Conservation (phyloP, 306 rosid genomes). For the Betula pendula region DNA sequence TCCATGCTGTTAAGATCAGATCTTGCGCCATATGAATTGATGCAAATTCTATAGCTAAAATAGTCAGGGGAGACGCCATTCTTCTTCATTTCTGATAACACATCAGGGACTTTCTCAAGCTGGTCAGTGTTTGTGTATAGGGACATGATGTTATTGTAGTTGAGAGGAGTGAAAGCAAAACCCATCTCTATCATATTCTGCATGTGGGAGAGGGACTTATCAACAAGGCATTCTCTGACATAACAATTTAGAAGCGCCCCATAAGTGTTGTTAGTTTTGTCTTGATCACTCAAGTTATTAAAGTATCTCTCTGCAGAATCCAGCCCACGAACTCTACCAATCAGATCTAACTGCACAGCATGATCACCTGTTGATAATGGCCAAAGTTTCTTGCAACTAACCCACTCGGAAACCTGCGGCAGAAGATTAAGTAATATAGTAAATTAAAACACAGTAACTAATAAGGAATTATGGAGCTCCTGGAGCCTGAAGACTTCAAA, state of each 20-base stretch:
- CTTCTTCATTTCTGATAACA: conserved; percentile 54
- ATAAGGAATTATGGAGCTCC: not conserved
- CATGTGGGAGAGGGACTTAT: conserved; percentile 62
- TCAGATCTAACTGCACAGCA: conserved; percentile 63
- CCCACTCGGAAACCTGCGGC: conserved; percentile 73
- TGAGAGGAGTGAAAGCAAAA: conserved; percentile 40
- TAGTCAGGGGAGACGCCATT: conserved; percentile 54
- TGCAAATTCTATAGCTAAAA: conserved; percentile 62
- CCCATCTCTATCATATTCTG: conserved; percentile 70
- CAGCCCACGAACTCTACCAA: conserved; percentile 63
- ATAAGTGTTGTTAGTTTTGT: conserved; percentile 46
- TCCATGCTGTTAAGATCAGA: conserved; percentile 56
- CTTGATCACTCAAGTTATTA: conserved; percentile 41
- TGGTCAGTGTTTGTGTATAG: conserved; percentile 45
- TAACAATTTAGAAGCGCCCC: conserved; percentile 77
- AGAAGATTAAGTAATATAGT: conserved; percentile 2
- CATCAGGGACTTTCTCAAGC: conserved; percentile 57
- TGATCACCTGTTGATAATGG: conserved; percentile 41
- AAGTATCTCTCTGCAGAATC: conserved; percentile 63
- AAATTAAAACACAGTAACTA: not conserved
- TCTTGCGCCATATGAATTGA: conserved; percentile 52
- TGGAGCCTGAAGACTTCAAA: not conserved
- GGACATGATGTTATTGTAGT: conserved; percentile 64
- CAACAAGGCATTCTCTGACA: conserved; percentile 60
- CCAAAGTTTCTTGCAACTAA: conserved; percentile 48